phyloP scores from a whole-genome alignment of 2,329 filamentous ascomycete genomes.

The Pezicula neosporulosa region DNA sequence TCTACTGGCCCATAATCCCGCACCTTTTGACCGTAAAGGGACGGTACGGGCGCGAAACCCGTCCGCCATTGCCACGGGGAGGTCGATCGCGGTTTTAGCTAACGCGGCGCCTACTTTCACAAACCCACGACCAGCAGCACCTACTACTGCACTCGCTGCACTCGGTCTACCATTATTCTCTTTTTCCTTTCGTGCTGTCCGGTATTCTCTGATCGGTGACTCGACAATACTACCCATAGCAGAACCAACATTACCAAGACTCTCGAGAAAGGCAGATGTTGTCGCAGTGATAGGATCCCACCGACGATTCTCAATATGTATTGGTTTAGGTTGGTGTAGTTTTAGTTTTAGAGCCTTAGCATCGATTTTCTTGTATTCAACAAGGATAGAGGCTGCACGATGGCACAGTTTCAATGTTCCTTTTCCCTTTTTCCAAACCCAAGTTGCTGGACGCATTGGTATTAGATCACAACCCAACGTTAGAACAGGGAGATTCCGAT shows the following conservation, averaged over 20 bases:
- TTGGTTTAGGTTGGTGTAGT: constrained; percentile 3
- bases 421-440: constrained; percentile 39
- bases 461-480: constrained; percentile 31
- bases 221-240: constrained; percentile 1
- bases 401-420: constrained; percentile 38
- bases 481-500: constrained; percentile 29
- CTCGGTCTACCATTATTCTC: not conserved
- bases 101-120: constrained; percentile 32
- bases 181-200: constrained; percentile 1
- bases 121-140: constrained; percentile 24
- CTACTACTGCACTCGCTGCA: constrained; percentile 7
- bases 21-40: constrained; percentile 69
- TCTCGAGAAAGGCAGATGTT: constrained; percentile 6
- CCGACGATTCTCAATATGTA: constrained; percentile 29
- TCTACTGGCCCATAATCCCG: constrained; percentile 76
- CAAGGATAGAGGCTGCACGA: constrained; percentile 48
- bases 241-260: constrained; percentile 1
- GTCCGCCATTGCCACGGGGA: constrained; percentile 45
- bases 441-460: constrained; percentile 43
- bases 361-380: constrained; percentile 47
- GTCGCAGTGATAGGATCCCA: constrained; percentile 31
- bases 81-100: constrained; percentile 38
- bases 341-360: constrained; percentile 42
- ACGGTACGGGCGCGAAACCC: constrained; percentile 50
- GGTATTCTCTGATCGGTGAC: constrained; percentile 5